phyloP scores from a whole-genome alignment of 2,329 filamentous ascomycete species.

The Clathrospora elynae region DNA sequence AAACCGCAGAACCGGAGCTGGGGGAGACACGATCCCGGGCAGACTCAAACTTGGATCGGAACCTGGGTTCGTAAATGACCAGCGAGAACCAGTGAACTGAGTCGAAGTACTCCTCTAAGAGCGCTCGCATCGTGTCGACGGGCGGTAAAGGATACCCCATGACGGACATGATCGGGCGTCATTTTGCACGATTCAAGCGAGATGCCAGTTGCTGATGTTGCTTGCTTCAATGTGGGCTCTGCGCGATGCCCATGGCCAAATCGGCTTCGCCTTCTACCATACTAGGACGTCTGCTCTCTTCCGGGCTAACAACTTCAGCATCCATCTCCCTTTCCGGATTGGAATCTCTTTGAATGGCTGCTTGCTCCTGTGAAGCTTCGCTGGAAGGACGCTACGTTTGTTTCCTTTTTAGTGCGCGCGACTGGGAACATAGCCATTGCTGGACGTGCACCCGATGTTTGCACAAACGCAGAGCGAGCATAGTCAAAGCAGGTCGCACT shows the following conservation, averaged over 20 bases:
- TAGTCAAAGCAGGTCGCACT: constrained; percentile 45
- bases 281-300: constrained; percentile 6
- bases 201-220: constrained; percentile 38
- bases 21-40: constrained; percentile 29
- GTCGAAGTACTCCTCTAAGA: constrained; percentile 51
- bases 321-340: neutral
- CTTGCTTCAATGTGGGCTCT: constrained; percentile 36
- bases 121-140: constrained; percentile 31
- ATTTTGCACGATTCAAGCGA: constrained; percentile 19
- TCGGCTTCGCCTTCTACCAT: constrained; percentile 31
- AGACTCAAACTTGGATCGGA: constrained; percentile 42
- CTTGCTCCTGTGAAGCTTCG: constrained; percentile 12
- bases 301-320: neutral
- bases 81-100: constrained; percentile 55
- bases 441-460: constrained; percentile 21
- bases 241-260: constrained; percentile 46
- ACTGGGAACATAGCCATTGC: neutral
- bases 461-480: constrained; percentile 44
- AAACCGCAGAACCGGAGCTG: constrained; percentile 5
- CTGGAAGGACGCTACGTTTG: constrained; percentile 6
- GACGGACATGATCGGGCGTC: constrained; percentile 23
- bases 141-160: constrained; percentile 34
- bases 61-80: constrained; percentile 51
- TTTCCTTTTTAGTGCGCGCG: constrained; percentile 11
- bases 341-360: neutral